A percentile compares a stretch with the other conserved stretches of the same genome.
Conservation (phyloP, 2,329 filamentous ascomycete genomes). For the Coleophoma cylindrospora region DNA sequence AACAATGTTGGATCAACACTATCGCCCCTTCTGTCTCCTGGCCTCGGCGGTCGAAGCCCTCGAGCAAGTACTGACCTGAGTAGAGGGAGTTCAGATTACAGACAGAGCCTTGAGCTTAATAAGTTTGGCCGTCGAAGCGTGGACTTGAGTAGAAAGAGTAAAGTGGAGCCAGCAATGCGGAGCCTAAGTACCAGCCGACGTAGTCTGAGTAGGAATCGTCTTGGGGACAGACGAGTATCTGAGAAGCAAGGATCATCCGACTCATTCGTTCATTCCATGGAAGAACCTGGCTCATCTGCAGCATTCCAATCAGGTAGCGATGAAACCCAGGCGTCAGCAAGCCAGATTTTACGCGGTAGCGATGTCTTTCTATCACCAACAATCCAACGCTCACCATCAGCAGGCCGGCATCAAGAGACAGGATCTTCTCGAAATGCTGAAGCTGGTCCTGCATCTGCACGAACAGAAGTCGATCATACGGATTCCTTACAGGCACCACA, state of each 20-base stretch:
- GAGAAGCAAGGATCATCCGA: constrained; percentile 62
- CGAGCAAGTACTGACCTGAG: constrained; percentile 48
- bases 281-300: constrained; percentile 70
- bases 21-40: constrained; percentile 36
- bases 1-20: constrained; percentile 60
- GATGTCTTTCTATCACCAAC: constrained; percentile 84
- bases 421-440: constrained; percentile 10
- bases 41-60: constrained; percentile 34
- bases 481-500: constrained; percentile 6
- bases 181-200: constrained; percentile 59
- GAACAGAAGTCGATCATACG: constrained; percentile 3
- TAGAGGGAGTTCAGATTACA: constrained; percentile 49
- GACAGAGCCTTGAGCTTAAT: constrained; percentile 44
- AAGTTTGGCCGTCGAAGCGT: constrained; percentile 38
- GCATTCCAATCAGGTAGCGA: constrained; percentile 65
- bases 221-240: constrained; percentile 41
- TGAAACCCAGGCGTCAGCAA: constrained; percentile 74
- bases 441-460: constrained; percentile 16
- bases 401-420: constrained; percentile 11
- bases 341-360: constrained; percentile 82
- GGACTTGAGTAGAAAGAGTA: constrained; percentile 40
- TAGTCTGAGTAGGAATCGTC: constrained; percentile 43
- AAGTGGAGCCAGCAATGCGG: constrained; percentile 42
- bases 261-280: constrained; percentile 69
- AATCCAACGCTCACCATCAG: constrained; percentile 43